These are phyloP conservation scores for Oehlia diaphana DNA, from an alignment of 192 early-diverging fungal species.

Conservation along the genomic window DNA sequence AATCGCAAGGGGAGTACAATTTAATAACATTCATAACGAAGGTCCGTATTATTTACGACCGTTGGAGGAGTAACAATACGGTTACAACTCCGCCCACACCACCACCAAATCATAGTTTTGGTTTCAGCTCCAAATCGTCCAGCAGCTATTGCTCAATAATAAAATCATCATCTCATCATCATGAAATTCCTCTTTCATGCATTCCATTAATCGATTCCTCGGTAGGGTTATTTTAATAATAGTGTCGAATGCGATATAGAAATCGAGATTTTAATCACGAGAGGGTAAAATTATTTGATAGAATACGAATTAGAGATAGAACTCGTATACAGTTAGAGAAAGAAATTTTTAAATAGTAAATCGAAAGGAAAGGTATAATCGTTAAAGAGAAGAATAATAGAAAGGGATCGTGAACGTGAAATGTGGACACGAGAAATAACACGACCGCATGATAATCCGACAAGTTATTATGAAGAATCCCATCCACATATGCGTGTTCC, in stretches of 20 bases:
- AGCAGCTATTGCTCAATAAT: background rate
- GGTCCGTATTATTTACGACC: constrained; percentile 2
- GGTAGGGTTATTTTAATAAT: background rate
- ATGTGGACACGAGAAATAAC: background rate
- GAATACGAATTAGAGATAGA: background rate
- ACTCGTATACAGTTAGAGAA: background rate
- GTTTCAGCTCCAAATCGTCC: constrained; percentile 5
- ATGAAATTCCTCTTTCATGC: background rate
- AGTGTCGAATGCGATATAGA: constrained; percentile 1
- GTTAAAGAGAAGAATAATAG: background rate
- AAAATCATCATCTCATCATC: too few species aligned
- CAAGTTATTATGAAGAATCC: constrained; percentile 6
- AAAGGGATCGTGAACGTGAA: constrained; percentile 9
- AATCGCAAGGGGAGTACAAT: constrained; percentile 2
- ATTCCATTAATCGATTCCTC: background rate
- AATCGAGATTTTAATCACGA: constrained; percentile 5
- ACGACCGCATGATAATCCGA: background rate
- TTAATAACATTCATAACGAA: background rate
- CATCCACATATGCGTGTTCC: background rate
- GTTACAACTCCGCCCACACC: background rate
- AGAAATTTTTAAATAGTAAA: background rate
- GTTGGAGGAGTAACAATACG: background rate
- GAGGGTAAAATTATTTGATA: background rate
- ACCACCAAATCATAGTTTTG: background rate
- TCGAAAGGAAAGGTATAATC: background rate